A percentile compares a stretch with the other conserved stretches of the same genome.
phyloP scores from a whole-genome alignment of 441 rosid species.

The Adansonia rubrostipa region DNA sequence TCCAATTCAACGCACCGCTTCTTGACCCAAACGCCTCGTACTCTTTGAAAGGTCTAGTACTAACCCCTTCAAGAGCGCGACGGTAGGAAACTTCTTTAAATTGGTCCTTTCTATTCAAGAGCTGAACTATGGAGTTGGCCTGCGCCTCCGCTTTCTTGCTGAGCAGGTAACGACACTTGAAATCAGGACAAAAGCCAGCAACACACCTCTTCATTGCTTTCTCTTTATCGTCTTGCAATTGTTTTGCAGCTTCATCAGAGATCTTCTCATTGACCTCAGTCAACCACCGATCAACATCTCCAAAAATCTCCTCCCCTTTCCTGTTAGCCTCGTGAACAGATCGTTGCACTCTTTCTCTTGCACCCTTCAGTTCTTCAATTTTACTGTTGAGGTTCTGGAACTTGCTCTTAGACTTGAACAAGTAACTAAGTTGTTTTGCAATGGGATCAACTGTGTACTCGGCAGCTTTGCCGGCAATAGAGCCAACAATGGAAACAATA shows the following conservation, averaged over 20 bases:
- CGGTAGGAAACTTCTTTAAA: background rate
- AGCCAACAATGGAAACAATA: background rate
- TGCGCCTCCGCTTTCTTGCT: background rate
- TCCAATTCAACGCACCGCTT: too few relatives aligned
- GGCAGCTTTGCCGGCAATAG: background rate
- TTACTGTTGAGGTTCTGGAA: background rate
- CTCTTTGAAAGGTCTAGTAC: background rate
- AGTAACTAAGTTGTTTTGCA: background rate
- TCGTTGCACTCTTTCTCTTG: conserved; percentile 2
- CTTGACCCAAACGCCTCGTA: background rate
- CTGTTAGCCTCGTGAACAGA: conserved; percentile 6
- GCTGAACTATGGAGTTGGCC: background rate
- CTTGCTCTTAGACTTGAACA: conserved; percentile 21
- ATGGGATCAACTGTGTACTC: background rate
- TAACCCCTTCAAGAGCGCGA: background rate
- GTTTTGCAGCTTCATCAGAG: background rate
- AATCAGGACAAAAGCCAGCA: background rate
- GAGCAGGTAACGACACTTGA: background rate
- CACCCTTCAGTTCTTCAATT: conserved; percentile 22
- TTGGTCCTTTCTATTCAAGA: background rate
- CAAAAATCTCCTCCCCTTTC: background rate
- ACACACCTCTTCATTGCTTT: background rate
- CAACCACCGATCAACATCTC: conserved; percentile 28
- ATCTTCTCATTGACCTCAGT: background rate
- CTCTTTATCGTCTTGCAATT: background rate